Percentiles rank a stretch among this genome's conserved stretches.
Evolutionary conservation across 176 grass and related monocot genomes (phyloP).

Genomic region (Tillandsia fasciculata): DNA sequence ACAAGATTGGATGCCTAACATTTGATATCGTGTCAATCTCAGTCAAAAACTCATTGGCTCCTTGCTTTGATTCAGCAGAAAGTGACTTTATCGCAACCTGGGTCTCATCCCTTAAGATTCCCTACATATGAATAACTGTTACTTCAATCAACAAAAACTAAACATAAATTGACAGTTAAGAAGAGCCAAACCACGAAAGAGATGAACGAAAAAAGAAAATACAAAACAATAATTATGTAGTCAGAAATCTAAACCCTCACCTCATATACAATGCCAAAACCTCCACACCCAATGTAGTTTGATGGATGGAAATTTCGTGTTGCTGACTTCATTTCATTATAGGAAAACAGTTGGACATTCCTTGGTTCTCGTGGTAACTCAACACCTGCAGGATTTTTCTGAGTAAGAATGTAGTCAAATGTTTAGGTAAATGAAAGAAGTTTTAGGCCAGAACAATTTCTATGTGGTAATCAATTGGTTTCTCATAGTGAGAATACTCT

Average conservation of each 20-base stretch:
- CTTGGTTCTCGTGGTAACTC: background rate
- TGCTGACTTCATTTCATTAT: background rate
- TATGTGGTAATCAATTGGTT: too few relatives aligned
- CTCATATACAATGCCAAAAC: conserved; percentile 5
- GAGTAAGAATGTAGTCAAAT: too few relatives aligned
- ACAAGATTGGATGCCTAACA: conserved; percentile 62
- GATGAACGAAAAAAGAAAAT: background rate
- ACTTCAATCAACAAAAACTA: background rate
- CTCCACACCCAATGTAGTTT: background rate
- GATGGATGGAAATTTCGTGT: background rate
- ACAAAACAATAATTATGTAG: background rate
- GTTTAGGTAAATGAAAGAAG: too few relatives aligned
- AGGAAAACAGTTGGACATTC: background rate
- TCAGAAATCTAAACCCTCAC: background rate
- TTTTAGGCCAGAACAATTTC: too few relatives aligned
- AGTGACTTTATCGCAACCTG: conserved; percentile 58
- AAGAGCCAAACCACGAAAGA: background rate
- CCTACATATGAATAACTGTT: background rate
- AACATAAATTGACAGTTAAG: background rate
- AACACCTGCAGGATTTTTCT: too few relatives aligned
- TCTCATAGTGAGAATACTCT: too few relatives aligned
- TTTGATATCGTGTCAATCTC: conserved; percentile 61
- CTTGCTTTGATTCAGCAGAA: conserved; percentile 60
- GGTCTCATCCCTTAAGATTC: conserved; percentile 23
- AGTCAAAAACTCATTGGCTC: conserved; percentile 45